phyloP scores from a whole-genome alignment of 805 yeast genomes.

The Starmerella stellata region DNA sequence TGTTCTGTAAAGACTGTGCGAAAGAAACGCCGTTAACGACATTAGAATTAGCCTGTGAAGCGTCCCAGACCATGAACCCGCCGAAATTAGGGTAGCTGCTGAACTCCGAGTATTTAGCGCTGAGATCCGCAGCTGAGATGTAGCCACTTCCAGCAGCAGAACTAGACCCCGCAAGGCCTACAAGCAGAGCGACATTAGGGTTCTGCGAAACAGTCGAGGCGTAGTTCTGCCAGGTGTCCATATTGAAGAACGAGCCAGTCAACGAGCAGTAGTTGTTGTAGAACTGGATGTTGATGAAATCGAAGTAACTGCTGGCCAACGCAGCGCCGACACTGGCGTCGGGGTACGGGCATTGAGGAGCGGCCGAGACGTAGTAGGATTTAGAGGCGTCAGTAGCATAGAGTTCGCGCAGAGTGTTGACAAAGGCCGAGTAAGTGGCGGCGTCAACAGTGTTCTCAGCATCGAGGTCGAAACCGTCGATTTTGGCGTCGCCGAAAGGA shows the following conservation, averaged over 20 bases:
- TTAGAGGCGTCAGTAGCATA: slow-evolving; percentile 35
- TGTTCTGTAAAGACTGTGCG: slow-evolving; percentile 29
- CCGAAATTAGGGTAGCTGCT: slow-evolving; percentile 33
- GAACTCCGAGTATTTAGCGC: slow-evolving; percentile 16
- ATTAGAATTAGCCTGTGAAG: slow-evolving; percentile 38
- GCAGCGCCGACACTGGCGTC: slow-evolving; percentile 52
- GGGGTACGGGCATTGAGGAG: slow-evolving; percentile 85
- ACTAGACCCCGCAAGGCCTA: slow-evolving; percentile 57
- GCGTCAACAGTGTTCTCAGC: slow-evolving; percentile 36
- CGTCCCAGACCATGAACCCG: slow-evolving; percentile 77
- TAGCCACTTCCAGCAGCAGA: slow-evolving; percentile 42
- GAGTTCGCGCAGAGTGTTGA: slow-evolving; percentile 29
- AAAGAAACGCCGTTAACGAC: slow-evolving; percentile 31
- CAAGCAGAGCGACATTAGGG: slow-evolving; percentile 43
- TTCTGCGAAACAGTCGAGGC: slow-evolving; percentile 47
- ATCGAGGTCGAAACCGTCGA: slow-evolving; percentile 76
- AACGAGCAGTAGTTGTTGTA: slow-evolving; percentile 63
- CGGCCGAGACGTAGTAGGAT: slow-evolving; percentile 60
- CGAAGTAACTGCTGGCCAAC: slow-evolving; percentile 49
- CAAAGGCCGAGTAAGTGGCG: slow-evolving; percentile 51
- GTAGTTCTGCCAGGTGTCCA: slow-evolving; percentile 54
- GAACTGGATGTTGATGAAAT: slow-evolving; percentile 72
- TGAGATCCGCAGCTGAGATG: slow-evolving; percentile 23
- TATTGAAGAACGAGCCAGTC: slow-evolving; percentile 33
- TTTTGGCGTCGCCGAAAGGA: slow-evolving; percentile 53